Percentiles rank a stretch among this genome's conserved stretches.
phyloP scores from a whole-genome alignment of 345 rosid species.

The Ricinus communis region DNA sequence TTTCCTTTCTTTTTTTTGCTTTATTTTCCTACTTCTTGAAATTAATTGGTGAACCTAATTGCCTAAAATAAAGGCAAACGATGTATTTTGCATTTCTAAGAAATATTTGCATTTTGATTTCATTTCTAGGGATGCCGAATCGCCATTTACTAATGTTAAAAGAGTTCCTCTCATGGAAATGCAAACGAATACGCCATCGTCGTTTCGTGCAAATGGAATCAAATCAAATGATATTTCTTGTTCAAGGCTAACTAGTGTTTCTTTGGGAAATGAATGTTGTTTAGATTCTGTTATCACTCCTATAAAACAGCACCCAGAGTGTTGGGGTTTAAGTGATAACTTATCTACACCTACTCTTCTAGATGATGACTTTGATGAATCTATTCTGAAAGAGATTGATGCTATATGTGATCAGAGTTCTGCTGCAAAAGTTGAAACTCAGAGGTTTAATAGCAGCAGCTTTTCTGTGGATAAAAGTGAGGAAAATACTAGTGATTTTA shows the following conservation, averaged over 20 bases:
- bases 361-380: constrained; percentile 75
- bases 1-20: neutral
- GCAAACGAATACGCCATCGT: constrained; percentile 38
- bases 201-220: constrained; percentile 11
- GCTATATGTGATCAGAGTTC: constrained; percentile 55
- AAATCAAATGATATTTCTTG: constrained; percentile 16
- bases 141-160: constrained; percentile 22
- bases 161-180: constrained; percentile 64
- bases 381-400: constrained; percentile 67
- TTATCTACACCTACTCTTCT: constrained; percentile 46
- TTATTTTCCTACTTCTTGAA: too few relatives aligned
- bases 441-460: constrained; percentile 26
- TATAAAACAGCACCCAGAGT: constrained; percentile 29
- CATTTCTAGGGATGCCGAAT: constrained; percentile 39
- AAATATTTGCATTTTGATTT: constrained; percentile 5
- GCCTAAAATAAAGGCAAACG: neutral
- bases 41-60: neutral
- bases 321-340: constrained; percentile 29
- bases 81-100: neutral
- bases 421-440: constrained; percentile 35
- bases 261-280: constrained; percentile 10
- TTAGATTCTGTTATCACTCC: constrained; percentile 49
- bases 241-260: constrained; percentile 21
- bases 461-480: constrained; percentile 19
- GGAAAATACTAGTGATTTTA: constrained; percentile 18